phyloP scores from a whole-genome alignment of 2,329 filamentous ascomycete species.

The Fusarium udum region DNA sequence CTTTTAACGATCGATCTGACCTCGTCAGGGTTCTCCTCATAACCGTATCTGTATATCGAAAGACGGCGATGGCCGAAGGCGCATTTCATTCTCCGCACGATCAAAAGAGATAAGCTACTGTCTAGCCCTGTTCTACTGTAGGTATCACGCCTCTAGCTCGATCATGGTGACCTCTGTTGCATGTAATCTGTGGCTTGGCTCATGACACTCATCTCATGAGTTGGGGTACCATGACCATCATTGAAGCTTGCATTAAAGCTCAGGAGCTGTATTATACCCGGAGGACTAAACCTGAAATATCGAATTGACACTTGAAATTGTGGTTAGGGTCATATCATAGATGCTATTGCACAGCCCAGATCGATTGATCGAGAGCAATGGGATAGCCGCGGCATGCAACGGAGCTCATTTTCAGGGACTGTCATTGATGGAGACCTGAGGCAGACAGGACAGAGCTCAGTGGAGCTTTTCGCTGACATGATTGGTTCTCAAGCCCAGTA shows the following conservation, averaged over 20 bases:
- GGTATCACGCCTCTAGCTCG: slow-evolving; percentile 37
- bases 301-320: background rate
- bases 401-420: slow-evolving; percentile 11
- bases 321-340: background rate
- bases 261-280: background rate
- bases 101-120: slow-evolving; percentile 40
- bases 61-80: slow-evolving; percentile 28
- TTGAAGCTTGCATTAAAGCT: background rate
- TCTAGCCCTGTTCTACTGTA: slow-evolving; percentile 35
- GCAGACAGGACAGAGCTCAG: slow-evolving; percentile 28
- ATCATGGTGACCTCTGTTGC: slow-evolving; percentile 22
- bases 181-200: slow-evolving; percentile 35
- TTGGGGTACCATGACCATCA: slow-evolving; percentile 11
- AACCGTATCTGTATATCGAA: slow-evolving; percentile 28
- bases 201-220: slow-evolving; percentile 15
- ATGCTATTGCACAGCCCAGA: slow-evolving; percentile 2
- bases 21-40: slow-evolving; percentile 35
- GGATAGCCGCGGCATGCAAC: background rate
- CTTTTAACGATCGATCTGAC: slow-evolving; percentile 32
- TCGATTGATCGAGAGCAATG: slow-evolving; percentile 6
- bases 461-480: slow-evolving; percentile 14
- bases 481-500: slow-evolving; percentile 32
- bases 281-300: background rate
- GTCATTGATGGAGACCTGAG: slow-evolving; percentile 28
- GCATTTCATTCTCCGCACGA: slow-evolving; percentile 33